A percentile compares a stretch with the other conserved stretches of the same genome.
phyloP scores from a whole-genome alignment of 169 alveolate species.

The Theileria parva region DNA sequence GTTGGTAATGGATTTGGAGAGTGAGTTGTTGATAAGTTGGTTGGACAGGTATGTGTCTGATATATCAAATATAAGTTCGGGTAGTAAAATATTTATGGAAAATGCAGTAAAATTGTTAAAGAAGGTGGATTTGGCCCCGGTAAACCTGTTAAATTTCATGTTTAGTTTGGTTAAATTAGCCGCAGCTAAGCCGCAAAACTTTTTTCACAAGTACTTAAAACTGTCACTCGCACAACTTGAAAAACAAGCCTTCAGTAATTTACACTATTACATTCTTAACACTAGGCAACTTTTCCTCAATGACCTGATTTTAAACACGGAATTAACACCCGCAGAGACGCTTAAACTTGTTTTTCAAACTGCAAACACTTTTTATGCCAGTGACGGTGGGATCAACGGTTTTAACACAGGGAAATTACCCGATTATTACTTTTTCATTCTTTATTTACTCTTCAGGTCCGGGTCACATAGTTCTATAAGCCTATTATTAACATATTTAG shows the following conservation, averaged over 20 bases:
- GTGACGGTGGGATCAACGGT: neutral
- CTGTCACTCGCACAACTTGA: conserved; percentile 50
- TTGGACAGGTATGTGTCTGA: conserved; percentile 33
- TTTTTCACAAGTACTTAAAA: conserved; percentile 35
- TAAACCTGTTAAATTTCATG: conserved; percentile 38
- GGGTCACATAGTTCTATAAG: conserved; percentile 33
- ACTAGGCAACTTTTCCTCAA: conserved; percentile 53
- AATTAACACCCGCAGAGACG: conserved; percentile 11
- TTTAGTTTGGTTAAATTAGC: conserved; percentile 41
- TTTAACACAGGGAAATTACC: conserved; percentile 23
- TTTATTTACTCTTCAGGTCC: conserved; percentile 55
- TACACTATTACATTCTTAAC: conserved; percentile 55
- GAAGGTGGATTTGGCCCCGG: conserved; percentile 21
- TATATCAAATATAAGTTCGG: conserved; percentile 13
- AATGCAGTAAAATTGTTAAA: conserved; percentile 46
- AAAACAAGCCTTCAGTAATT: conserved; percentile 54
- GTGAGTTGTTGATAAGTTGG: conserved; percentile 55
- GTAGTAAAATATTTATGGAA: conserved; percentile 44
- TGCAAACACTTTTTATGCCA: conserved; percentile 37
- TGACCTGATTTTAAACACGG: conserved; percentile 22
- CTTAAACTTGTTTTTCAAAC: conserved; percentile 23
- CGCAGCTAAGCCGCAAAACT: conserved; percentile 24
- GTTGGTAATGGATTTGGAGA: conserved; percentile 45
- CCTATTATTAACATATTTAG: conserved; percentile 7
- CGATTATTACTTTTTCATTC: conserved; percentile 59